phyloP scores from a whole-genome alignment of 345 rosid genomes.

The Kandelia obovata region DNA sequence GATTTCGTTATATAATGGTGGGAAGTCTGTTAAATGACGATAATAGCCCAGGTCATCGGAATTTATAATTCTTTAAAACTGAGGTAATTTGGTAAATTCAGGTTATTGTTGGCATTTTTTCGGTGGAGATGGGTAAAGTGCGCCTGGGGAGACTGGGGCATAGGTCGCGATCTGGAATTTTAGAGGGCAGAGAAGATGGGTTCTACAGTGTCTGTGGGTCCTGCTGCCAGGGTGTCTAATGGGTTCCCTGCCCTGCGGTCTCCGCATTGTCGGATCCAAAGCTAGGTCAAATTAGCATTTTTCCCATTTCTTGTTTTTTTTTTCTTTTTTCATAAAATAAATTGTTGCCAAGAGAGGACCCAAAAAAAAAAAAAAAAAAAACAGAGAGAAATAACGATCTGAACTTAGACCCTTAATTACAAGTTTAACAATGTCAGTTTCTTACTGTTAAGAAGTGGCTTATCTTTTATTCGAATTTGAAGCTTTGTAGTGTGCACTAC shows the following conservation, averaged over 20 bases:
- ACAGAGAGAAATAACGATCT: background rate
- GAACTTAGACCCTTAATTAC: background rate
- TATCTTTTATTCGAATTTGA: too few species aligned
- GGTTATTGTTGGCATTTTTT: background rate
- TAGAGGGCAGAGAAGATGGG: background rate
- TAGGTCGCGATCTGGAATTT: slow-evolving; percentile 29
- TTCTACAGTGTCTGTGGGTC: slow-evolving; percentile 2
- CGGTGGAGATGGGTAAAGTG: slow-evolving; percentile 23
- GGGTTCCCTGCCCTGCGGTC: slow-evolving; percentile 42
- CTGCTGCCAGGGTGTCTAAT: slow-evolving; percentile 37
- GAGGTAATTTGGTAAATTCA: slow-evolving; percentile 14
- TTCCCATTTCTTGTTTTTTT: background rate
- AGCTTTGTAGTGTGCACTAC: too few species aligned
- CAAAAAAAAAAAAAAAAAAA: background rate
- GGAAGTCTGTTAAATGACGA: background rate
- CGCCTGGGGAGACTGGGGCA: slow-evolving; percentile 24
- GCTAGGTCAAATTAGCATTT: slow-evolving; percentile 10
- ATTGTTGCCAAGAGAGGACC: background rate
- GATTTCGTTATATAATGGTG: slow-evolving; percentile 3
- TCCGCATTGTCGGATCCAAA: slow-evolving; percentile 51
- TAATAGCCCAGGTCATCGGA: background rate
- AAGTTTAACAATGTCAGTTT: too few species aligned
- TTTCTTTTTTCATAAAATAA: background rate
- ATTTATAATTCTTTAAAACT: background rate
- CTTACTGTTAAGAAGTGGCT: too few species aligned